Conservation (phyloP, 1,139 yeast genomes). For the Insectozyma bohioensis region DNA sequence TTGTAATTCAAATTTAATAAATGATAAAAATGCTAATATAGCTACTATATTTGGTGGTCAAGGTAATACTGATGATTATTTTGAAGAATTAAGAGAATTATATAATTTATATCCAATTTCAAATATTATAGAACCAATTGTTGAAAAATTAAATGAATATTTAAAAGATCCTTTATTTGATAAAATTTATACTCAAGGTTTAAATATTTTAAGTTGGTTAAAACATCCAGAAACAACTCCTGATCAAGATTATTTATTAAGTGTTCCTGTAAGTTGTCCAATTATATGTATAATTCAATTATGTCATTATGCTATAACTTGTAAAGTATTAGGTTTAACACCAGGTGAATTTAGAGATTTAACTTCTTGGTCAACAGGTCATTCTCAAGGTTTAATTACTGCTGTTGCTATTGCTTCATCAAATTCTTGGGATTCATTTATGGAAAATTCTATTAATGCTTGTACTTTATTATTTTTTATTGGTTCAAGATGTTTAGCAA, state of each 20-base stretch:
- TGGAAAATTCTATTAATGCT: slow-evolving; percentile 70
- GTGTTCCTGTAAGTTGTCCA: slow-evolving; percentile 95
- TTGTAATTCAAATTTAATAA: slow-evolving; percentile 49
- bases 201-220: slow-evolving; percentile 86
- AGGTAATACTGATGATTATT: slow-evolving; percentile 97
- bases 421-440: slow-evolving; percentile 82
- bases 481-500: slow-evolving; percentile 87
- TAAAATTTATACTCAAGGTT: slow-evolving; percentile 91
- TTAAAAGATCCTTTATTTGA: slow-evolving; percentile 76
- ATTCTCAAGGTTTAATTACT: slow-evolving; percentile 95
- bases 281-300: slow-evolving; percentile 93
- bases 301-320: slow-evolving; percentile 87
- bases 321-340: slow-evolving; percentile 78
- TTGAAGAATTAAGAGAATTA: slow-evolving; percentile 90
- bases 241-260: slow-evolving; percentile 80
- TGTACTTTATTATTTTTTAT: slow-evolving; percentile 84
- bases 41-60: slow-evolving; percentile 97
- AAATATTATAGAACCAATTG: slow-evolving; percentile 70
- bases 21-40: slow-evolving; percentile 51
- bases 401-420: slow-evolving; percentile 90
- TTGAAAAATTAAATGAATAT: slow-evolving; percentile 64
- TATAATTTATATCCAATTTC: slow-evolving; percentile 73
- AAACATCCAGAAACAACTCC: slow-evolving; percentile 84
- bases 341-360: slow-evolving; percentile 86
- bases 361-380: slow-evolving; percentile 86